Evolutionary conservation across 116 monocot genomes (phyloP), one percentile per base, ranked within the genome.

Genomic region (Phalaenopsis hybrid): DNA sequence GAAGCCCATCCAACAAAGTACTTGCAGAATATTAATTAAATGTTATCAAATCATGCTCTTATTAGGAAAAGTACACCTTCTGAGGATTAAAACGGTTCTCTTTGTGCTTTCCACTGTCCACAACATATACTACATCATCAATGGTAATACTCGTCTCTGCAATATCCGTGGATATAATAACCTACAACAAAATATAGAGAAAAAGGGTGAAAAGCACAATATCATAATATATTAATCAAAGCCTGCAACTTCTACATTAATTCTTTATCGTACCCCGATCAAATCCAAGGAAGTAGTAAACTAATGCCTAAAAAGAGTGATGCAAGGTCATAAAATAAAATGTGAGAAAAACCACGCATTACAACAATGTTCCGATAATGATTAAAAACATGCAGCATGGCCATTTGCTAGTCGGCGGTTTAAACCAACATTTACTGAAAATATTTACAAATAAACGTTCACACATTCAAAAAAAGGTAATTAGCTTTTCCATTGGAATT

Each of bases 111-210:
- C 98, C 98, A 82, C 88, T 82, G 81, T 98, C 98, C 85, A 98
- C 80, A 23, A 98, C 98, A 90, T 98, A 98, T 68, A 88, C 78
- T 15, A 98, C 89, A 82, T 98, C 98, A 88, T 95, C 92, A 88
- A 98, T 98, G 79, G 98, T 98, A 81, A 98, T 94, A 83, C 95
- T 93, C 15, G 94, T 98, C 82, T 98, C 98, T 51, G 94, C 98
- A 86, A 94, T 93, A 86, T 98, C 95, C 73, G 98, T 95, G 51
- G 95, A 89, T 61, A 93, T 79, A 86, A 94, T 98, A 73, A 98
- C 92, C 98, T 98, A 85, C 63, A 88, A 82, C 10, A 84, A 28
- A 79, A 79, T 49, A 77, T 20, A 65, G 46, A 18, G 18, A 57
- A 52, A 31, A 52, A 46, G 44, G 46, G 11, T 46, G 75, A 37